Conservation (phyloP, 441 rosid species). For the Syzygium malaccense region DNA sequence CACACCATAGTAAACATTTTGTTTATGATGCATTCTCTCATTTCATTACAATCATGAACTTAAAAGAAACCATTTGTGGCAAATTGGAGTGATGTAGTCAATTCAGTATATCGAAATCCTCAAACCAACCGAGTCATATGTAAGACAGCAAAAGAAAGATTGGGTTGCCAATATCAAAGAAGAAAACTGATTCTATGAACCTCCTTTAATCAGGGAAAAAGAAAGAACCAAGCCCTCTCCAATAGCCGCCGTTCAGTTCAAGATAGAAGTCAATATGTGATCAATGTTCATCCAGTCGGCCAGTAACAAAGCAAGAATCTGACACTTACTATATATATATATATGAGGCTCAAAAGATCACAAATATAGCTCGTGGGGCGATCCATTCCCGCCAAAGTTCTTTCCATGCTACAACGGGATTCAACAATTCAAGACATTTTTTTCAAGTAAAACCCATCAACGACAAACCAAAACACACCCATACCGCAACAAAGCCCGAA, state of each 20-base stretch:
- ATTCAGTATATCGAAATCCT: background rate
- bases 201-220: background rate
- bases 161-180: background rate
- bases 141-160: background rate
- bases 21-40: background rate
- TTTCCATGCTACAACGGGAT: background rate
- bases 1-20: background rate
- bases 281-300: background rate
- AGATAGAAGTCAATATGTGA: background rate
- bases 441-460: background rate
- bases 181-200: background rate
- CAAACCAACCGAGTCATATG: background rate
- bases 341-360: background rate
- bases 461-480: background rate
- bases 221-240: background rate
- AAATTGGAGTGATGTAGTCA: background rate
- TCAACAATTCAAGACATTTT: background rate
- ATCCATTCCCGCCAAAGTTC: background rate
- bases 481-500: background rate
- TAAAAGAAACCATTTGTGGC: background rate
- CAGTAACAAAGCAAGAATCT: background rate
- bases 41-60: background rate
- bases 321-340: background rate
- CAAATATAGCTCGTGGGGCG: background rate
- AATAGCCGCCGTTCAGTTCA: background rate